A percentile compares a stretch with the other conserved stretches of the same genome.
These are phyloP conservation scores for Monascus purpureus DNA, from an alignment of 495 filamentous ascomycete genomes.

Conservation along the genomic window DNA sequence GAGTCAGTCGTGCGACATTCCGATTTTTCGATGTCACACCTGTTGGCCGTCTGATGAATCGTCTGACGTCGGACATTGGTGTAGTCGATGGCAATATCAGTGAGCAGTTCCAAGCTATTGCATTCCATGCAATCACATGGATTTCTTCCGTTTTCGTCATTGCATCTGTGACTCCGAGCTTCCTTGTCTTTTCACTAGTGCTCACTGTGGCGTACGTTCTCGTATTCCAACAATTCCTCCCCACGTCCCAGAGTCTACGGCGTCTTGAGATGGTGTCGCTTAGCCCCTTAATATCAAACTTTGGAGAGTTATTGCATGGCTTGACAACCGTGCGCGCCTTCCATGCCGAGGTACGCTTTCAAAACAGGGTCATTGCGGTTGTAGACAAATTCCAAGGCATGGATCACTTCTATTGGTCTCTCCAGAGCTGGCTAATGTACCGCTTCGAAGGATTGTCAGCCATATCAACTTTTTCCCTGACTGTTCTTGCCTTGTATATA, in stretches of 20 bases:
- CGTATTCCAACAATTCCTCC: slow-evolving; percentile 61
- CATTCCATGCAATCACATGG: slow-evolving; percentile 53
- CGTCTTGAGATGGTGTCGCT: slow-evolving; percentile 75
- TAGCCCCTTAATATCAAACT: slow-evolving; percentile 72
- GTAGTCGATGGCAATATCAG: slow-evolving; percentile 70
- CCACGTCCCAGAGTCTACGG: slow-evolving; percentile 67
- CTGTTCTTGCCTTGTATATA: slow-evolving; percentile 53
- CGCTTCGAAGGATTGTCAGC: slow-evolving; percentile 63
- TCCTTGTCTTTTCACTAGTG: slow-evolving; percentile 52
- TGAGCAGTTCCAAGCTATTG: slow-evolving; percentile 48
- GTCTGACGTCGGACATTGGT: slow-evolving; percentile 72
- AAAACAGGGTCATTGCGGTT: slow-evolving; percentile 56
- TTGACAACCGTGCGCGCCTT: slow-evolving; percentile 69
- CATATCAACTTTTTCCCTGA: slow-evolving; percentile 54
- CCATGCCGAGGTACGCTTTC: slow-evolving; percentile 57
- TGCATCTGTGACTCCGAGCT: slow-evolving; percentile 55
- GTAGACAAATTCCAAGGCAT: slow-evolving; percentile 79
- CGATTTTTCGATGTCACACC: slow-evolving; percentile 80
- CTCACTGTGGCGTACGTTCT: slow-evolving; percentile 49
- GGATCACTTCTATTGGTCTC: slow-evolving; percentile 85
- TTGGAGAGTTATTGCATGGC: slow-evolving; percentile 65
- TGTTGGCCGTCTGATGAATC: slow-evolving; percentile 73
- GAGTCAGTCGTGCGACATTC: slow-evolving; percentile 65
- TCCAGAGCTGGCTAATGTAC: slow-evolving; percentile 69
- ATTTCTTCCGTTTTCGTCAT: slow-evolving; percentile 59